phyloP scores from a whole-genome alignment of 768 basidiomycete genomes.

The Kondoa subrosea region DNA sequence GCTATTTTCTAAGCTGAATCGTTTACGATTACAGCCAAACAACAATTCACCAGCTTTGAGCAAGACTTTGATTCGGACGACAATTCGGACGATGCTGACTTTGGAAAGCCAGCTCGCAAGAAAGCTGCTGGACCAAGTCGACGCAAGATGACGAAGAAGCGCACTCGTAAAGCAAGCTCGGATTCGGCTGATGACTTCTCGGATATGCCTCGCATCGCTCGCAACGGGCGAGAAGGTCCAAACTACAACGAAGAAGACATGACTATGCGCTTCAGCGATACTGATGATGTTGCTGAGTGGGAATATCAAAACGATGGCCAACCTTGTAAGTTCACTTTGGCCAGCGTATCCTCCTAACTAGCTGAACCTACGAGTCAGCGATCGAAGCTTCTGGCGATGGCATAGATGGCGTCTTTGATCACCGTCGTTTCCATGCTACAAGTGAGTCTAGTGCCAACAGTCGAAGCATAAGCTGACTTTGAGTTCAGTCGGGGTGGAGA shows the following conservation, averaged over 20 bases:
- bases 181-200: constrained; percentile 13
- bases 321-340: not conserved
- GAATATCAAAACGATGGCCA: constrained; percentile 3
- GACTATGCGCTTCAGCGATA: constrained; percentile 10
- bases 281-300: not conserved
- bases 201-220: constrained; percentile 1
- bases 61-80: constrained; percentile 7
- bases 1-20: constrained; percentile 10
- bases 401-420: constrained; percentile 78
- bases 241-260: constrained; percentile 27
- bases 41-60: constrained; percentile 2
- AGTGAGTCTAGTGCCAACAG: constrained; percentile 35
- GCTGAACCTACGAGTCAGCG: not conserved
- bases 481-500: no score
- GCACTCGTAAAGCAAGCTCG: constrained; percentile 11
- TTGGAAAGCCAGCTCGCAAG: constrained; percentile 11
- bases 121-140: not conserved
- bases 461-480: no score
- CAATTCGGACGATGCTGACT: constrained; percentile 12
- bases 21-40: not conserved
- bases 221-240: constrained; percentile 17
- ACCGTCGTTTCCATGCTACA: constrained; percentile 66
- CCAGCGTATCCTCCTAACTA: not conserved
- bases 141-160: constrained; percentile 12
- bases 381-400: constrained; percentile 39